phyloP scores from a whole-genome alignment of 768 basidiomycete genomes.

The Nidula microcarpa region DNA sequence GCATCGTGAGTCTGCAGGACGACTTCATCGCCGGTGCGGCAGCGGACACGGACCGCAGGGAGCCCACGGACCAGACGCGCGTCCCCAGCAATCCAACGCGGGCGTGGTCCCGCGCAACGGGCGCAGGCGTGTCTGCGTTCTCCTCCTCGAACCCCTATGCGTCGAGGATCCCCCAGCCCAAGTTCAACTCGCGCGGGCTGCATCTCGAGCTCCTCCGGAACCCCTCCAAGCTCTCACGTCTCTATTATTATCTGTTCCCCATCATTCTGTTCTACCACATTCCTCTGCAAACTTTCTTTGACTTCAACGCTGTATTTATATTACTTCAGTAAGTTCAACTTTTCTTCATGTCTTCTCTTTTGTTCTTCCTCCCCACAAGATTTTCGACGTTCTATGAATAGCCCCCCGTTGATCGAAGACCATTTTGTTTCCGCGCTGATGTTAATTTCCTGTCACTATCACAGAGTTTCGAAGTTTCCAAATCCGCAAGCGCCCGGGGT shows the following conservation, averaged over 20 bases:
- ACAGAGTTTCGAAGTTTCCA: constrained; percentile 72
- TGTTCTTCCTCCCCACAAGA: too few relatives aligned
- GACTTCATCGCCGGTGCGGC: constrained; percentile 24
- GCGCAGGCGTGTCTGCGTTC: constrained; percentile 36
- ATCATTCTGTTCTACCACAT: constrained; percentile 69
- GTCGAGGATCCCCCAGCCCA: constrained; percentile 46
- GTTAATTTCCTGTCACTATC: not conserved
- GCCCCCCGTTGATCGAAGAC: not conserved
- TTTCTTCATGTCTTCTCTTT: not conserved
- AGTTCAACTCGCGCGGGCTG: constrained; percentile 65
- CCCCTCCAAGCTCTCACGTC: constrained; percentile 48
- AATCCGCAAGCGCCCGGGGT: constrained; percentile 67
- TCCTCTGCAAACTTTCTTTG: constrained; percentile 79
- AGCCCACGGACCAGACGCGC: constrained; percentile 49
- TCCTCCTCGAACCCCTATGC: constrained; percentile 29
- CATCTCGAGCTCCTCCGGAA: constrained; percentile 65
- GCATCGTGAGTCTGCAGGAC: constrained; percentile 72
- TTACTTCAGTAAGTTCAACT: constrained; percentile 67
- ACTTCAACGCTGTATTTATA: constrained; percentile 86
- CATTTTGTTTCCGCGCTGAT: constrained; percentile 5
- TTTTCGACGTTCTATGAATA: too few relatives aligned
- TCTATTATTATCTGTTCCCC: constrained; percentile 72
- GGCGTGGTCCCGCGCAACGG: constrained; percentile 58
- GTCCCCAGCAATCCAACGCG: constrained; percentile 34
- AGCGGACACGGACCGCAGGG: constrained; percentile 37